phyloP scores from a whole-genome alignment of 2,329 filamentous ascomycete species.

The Arthrobotrys entomopaga region DNA sequence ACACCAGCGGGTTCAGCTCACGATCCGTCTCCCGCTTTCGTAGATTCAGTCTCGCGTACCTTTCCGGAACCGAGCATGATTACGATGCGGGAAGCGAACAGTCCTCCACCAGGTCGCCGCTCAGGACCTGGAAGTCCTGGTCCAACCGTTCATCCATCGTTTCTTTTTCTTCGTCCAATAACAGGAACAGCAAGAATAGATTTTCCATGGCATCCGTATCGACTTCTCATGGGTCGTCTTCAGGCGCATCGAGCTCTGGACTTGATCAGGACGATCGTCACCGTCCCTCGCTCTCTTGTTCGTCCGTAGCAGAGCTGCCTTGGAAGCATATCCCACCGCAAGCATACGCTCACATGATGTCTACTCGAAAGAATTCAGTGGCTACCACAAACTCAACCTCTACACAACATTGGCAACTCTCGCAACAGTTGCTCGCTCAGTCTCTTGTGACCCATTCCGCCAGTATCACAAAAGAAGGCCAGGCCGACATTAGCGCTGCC shows the following conservation, averaged over 20 bases:
- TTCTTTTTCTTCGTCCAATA: constrained; percentile 34
- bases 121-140: constrained; percentile 48
- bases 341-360: constrained; percentile 49
- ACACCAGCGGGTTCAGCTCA: constrained; percentile 17
- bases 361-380: constrained; percentile 37
- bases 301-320: constrained; percentile 41
- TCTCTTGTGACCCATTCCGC: neutral
- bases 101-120: constrained; percentile 37
- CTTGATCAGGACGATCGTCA: constrained; percentile 28
- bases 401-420: constrained; percentile 5
- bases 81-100: constrained; percentile 49
- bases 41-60: constrained; percentile 53
- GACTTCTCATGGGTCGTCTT: constrained; percentile 39
- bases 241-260: constrained; percentile 20
- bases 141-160: constrained; percentile 48
- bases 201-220: constrained; percentile 37
- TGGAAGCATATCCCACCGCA: constrained; percentile 42
- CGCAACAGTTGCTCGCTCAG: neutral
- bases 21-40: constrained; percentile 41
- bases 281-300: constrained; percentile 33
- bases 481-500: constrained; percentile 2
- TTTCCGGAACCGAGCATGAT: constrained; percentile 51
- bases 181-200: constrained; percentile 22
- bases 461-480: neutral
- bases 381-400: constrained; percentile 27